Evolutionary conservation across 2,329 filamentous ascomycete species (phyloP).

Genomic region (Xylariaceae sp.): DNA sequence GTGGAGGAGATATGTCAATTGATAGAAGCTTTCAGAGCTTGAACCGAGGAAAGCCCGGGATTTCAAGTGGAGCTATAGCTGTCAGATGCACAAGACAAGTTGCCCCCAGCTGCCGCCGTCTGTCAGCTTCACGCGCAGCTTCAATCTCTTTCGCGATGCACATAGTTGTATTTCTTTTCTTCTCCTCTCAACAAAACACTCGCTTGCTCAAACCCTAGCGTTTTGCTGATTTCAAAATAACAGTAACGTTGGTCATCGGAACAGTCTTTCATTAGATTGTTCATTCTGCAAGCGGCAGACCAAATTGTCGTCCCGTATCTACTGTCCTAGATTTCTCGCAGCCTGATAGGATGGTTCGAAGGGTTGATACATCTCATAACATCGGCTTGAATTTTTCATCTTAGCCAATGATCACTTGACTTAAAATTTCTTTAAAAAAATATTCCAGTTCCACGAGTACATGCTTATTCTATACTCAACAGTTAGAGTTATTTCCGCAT

Average conservation of each 20-base stretch:
- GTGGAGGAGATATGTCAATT: too few species aligned
- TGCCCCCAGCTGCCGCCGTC: background rate
- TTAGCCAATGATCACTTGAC: too few species aligned
- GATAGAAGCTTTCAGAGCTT: conserved; percentile 1
- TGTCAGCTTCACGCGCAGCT: background rate
- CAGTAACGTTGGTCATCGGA: conserved; percentile 30
- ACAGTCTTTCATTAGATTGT: conserved; percentile 31
- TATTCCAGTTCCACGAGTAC: too few species aligned
- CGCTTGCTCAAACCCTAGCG: conserved; percentile 27
- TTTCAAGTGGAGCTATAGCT: background rate
- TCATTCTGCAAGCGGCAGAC: conserved; percentile 32
- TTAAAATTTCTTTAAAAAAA: too few species aligned
- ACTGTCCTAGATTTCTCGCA: conserved; percentile 71
- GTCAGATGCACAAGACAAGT: background rate
- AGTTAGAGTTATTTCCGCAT: too few species aligned
- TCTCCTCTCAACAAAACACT: conserved; percentile 22
- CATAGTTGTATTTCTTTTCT: too few species aligned
- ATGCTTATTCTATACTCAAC: too few species aligned
- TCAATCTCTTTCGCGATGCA: background rate
- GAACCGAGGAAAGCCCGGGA: background rate
- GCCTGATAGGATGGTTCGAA: conserved; percentile 81
- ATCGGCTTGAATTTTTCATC: conserved; percentile 13
- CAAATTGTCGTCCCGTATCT: conserved; percentile 70
- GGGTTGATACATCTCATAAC: conserved; percentile 61
- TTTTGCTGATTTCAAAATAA: conserved; percentile 27